Percentiles rank a stretch among this genome's conserved stretches.
phyloP scores from a whole-genome alignment of 2,329 filamentous ascomycete genomes.

The Cadophora sp. region DNA sequence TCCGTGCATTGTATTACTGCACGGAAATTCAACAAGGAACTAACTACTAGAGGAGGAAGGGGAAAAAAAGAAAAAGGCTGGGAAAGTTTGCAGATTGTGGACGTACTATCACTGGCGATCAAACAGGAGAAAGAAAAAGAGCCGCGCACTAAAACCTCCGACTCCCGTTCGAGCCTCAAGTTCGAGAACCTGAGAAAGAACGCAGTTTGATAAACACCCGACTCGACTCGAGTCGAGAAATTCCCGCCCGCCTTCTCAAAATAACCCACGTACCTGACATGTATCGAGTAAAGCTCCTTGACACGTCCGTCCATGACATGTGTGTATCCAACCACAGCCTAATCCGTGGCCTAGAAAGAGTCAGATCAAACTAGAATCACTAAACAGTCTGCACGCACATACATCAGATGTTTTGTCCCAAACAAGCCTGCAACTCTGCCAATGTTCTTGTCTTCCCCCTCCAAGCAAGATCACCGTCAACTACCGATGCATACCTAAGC shows the following conservation, averaged over 20 bases:
- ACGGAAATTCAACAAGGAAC: no score
- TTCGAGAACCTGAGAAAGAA: not conserved
- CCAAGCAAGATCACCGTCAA: not conserved
- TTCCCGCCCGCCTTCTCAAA: not conserved
- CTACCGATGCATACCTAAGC: conserved; percentile 7
- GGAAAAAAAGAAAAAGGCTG: not conserved
- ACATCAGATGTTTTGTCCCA: not conserved
- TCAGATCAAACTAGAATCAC: not conserved
- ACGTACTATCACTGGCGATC: conserved; percentile 1
- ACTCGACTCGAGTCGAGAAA: conserved; percentile 5
- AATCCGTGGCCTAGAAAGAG: not conserved
- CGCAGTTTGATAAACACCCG: not conserved
- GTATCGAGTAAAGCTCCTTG: not conserved
- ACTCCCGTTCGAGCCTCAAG: not conserved
- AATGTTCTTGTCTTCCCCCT: conserved; percentile 6
- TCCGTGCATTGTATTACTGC: no score
- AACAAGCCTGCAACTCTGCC: conserved; percentile 13
- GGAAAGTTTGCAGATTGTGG: not conserved
- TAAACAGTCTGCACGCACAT: not conserved
- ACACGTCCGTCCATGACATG: not conserved
- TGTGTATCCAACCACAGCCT: not conserved
- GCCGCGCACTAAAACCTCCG: not conserved
- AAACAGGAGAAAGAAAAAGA: not conserved
- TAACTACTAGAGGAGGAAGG: no score
- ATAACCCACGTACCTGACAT: not conserved